Evolutionary conservation across 306 rosid species (phyloP).

Genomic region (Trifolium fragiferum): DNA sequence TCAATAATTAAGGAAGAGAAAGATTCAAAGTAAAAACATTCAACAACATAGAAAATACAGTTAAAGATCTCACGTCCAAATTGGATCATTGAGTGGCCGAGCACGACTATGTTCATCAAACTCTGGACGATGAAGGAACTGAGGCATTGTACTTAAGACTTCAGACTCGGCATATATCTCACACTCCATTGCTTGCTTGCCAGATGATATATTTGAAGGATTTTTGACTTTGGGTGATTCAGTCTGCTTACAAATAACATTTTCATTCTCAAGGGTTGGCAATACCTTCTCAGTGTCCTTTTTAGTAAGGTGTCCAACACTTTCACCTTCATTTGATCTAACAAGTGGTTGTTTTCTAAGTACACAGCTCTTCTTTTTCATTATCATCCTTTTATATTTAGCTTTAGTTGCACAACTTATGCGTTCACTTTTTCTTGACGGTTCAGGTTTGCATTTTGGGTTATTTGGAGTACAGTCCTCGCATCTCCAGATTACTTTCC

Average conservation of each 20-base stretch:
- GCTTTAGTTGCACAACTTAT: constrained; percentile 36
- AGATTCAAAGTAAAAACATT: not conserved
- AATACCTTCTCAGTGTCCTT: constrained; percentile 15
- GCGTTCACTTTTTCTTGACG: constrained; percentile 42
- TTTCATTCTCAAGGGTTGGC: constrained; percentile 4
- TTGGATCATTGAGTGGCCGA: constrained; percentile 33
- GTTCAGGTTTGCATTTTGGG: constrained; percentile 14
- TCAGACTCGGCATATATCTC: constrained; percentile 30
- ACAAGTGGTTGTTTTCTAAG: constrained; percentile 17
- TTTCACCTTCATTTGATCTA: constrained; percentile 17
- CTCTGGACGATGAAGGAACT: not conserved
- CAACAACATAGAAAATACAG: not conserved
- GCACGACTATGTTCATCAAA: constrained; percentile 19
- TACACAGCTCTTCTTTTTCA: not conserved
- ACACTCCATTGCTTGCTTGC: not conserved
- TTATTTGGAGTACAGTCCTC: constrained; percentile 38
- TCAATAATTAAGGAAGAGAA: not conserved
- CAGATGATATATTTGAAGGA: not conserved
- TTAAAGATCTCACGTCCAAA: constrained; percentile 33
- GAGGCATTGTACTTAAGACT: not conserved
- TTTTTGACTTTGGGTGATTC: not conserved
- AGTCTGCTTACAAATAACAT: not conserved
- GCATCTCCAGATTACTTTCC: constrained; percentile 43
- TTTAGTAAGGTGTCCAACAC: not conserved
- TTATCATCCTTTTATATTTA: constrained; percentile 37